Conservation (phyloP, 176 grass and related monocot genomes). For the Oropetium thomaeum region DNA sequence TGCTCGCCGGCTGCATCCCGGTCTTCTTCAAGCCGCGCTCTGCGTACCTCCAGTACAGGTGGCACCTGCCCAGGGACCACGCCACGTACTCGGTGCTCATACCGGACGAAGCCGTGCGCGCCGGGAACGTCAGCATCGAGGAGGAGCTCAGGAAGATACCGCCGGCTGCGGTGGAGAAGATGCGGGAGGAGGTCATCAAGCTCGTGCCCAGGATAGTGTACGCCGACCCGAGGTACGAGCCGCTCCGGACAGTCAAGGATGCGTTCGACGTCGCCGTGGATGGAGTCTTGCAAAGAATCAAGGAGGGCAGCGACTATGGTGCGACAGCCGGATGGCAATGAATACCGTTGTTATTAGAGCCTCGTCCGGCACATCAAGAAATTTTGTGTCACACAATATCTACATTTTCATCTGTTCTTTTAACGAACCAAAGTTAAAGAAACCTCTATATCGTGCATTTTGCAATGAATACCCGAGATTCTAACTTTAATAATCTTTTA, state of each 20-base stretch:
- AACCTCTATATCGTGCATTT: too few species aligned
- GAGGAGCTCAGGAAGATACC: conserved; percentile 32
- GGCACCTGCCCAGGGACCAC: conserved; percentile 39
- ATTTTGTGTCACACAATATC: not conserved
- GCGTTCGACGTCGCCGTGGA: conserved; percentile 40
- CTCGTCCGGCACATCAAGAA: too few species aligned
- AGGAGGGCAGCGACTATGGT: not conserved
- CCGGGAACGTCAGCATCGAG: conserved; percentile 33
- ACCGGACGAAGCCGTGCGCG: conserved; percentile 13
- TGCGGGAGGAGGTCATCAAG: conserved; percentile 37
- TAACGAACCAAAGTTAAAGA: too few species aligned
- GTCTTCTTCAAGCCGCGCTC: conserved; percentile 43
- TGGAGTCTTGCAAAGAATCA: conserved; percentile 17
- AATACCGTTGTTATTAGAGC: too few species aligned
- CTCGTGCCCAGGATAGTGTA: conserved; percentile 34
- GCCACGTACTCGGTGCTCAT: conserved; percentile 43
- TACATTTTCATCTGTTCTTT: not conserved
- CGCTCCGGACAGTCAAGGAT: conserved; percentile 27
- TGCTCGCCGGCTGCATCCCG: conserved; percentile 42
- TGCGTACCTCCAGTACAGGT: conserved; percentile 39
- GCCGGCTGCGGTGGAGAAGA: conserved; percentile 3
- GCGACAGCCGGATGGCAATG: not conserved
- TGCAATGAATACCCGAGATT: too few species aligned
- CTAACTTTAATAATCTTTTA: too few species aligned
- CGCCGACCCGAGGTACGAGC: conserved; percentile 35